These are phyloP conservation scores for Astrothelium macrocarpum DNA, from an alignment of 495 filamentous ascomycete species.

Conservation along the genomic window DNA sequence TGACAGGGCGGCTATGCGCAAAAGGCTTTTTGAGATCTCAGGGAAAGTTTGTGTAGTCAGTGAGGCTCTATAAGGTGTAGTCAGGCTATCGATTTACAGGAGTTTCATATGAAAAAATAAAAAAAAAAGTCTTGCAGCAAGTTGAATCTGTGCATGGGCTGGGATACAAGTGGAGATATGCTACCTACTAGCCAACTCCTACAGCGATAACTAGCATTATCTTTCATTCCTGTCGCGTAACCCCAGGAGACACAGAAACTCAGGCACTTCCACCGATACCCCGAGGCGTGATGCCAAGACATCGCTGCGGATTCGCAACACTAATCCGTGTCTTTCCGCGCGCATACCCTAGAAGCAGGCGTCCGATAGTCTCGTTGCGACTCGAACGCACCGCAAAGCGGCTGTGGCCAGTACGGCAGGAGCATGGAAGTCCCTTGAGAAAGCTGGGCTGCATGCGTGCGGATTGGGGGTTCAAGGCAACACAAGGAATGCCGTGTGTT, in stretches of 20 bases:
- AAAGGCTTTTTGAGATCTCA: background rate
- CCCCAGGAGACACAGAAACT: background rate
- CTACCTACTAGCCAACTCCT: background rate
- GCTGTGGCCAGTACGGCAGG: background rate
- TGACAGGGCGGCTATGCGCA: background rate
- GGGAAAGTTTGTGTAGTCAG: background rate
- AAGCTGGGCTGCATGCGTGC: background rate
- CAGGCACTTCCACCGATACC: background rate
- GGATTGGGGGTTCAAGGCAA: slow-evolving; percentile 4
- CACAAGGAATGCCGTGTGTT: background rate
- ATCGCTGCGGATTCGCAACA: background rate
- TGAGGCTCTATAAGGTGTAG: background rate
- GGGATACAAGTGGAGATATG: background rate
- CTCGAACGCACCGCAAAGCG: background rate
- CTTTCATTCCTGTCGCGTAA: background rate
- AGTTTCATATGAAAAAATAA: background rate
- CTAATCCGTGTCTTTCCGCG: background rate
- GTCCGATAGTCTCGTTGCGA: background rate
- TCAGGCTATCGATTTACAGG: background rate
- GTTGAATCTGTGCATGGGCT: background rate
- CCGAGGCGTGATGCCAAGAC: background rate
- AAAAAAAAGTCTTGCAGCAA: background rate
- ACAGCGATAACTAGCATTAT: background rate
- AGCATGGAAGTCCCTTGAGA: background rate
- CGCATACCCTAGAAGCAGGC: background rate